Base-by-base conservation (phyloP, 2,329 filamentous ascomycete genomes). In the Pestalotiopsis sp. region DNA sequence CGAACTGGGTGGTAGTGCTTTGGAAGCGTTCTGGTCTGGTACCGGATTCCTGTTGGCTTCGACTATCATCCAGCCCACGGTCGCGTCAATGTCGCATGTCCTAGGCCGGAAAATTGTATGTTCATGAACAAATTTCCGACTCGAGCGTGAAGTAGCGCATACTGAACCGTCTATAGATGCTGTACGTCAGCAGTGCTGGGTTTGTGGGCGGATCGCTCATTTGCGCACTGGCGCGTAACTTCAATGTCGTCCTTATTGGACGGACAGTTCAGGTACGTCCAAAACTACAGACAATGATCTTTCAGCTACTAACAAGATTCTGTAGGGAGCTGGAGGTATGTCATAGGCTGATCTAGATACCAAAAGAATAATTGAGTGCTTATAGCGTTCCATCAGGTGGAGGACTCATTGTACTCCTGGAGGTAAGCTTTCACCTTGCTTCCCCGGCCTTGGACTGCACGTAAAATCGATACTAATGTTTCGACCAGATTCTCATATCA, bases 21-120 rank as follows among this genome's bases (percentile, higher is more conserved):
- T 89, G 39, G 83, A 92, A 78, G 88, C 90, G 0, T 93, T 93
- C 74, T 93, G 91, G 91, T 86, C 89, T 13, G 91, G 91, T 1
- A 93, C 91, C 4, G 89, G 88, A 17, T 93, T 92, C 71, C 81
- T 93, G 4, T 84, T 93, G 4, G 87, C 90, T 3, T 89, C 87
- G 68, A 89, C 91, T 0, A 86, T 90, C 38, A 83, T 88, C 57
- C 86, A 90, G 72, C 89, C 88, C 11, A 65, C 69, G 3, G 68
- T 71, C 36, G 70, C 71, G 7, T 71, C 71, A 2, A 69, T 72
- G 62, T 69, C 68, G 39, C 68, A 71, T 63, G 70, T 73, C 11
- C 27, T 70, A 9, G 72, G 72, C 2, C 69, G 70, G 3, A 68
- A 52, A 61, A 59, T 70, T 12, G 70, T 72, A 64, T 6, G 70